Conservation (phyloP, 2,329 filamentous ascomycete genomes). For the Penicillium paneum region DNA sequence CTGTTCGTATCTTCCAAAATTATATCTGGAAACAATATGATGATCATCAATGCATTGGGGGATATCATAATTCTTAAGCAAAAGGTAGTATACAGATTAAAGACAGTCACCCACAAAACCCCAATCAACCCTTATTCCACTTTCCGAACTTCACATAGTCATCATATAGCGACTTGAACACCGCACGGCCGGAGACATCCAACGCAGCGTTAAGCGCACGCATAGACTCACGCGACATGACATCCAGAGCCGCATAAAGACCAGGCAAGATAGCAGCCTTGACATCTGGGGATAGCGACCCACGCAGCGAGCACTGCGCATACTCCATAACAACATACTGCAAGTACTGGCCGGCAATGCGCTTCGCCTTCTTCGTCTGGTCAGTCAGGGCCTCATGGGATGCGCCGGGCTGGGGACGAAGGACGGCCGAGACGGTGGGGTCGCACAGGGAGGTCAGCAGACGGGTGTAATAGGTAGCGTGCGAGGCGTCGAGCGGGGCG, state of each 20-base stretch:
- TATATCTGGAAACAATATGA: neutral
- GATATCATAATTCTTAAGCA: conserved; percentile 26
- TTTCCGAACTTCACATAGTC: conserved; percentile 50
- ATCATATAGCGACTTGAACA: conserved; percentile 54
- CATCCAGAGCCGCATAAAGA: conserved; percentile 53
- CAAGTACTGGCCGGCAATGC: conserved; percentile 56
- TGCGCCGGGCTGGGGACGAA: conserved; percentile 32
- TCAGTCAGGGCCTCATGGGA: conserved; percentile 53
- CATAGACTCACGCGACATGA: conserved; percentile 51
- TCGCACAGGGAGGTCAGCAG: conserved; percentile 60
- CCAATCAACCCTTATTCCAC: conserved; percentile 45
- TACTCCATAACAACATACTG: conserved; percentile 58
- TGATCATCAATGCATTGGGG: conserved; percentile 25
- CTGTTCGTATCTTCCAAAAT: neutral
- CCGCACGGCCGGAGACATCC: conserved; percentile 51
- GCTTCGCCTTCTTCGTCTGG: conserved; percentile 57
- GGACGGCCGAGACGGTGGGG: conserved; percentile 57
- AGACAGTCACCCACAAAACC: conserved; percentile 1
- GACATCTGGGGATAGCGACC: conserved; percentile 50
- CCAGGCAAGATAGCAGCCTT: conserved; percentile 53
- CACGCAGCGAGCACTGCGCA: conserved; percentile 51
- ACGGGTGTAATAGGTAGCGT: conserved; percentile 52
- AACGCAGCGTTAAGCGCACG: conserved; percentile 51
- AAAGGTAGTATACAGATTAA: conserved; percentile 20
- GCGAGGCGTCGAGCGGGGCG: conserved; percentile 38